Percentiles rank a stretch among this genome's conserved stretches.
These are phyloP conservation scores for Dipodascus albidus DNA, from an alignment of 805 yeast genomes.

Conservation along the genomic window DNA sequence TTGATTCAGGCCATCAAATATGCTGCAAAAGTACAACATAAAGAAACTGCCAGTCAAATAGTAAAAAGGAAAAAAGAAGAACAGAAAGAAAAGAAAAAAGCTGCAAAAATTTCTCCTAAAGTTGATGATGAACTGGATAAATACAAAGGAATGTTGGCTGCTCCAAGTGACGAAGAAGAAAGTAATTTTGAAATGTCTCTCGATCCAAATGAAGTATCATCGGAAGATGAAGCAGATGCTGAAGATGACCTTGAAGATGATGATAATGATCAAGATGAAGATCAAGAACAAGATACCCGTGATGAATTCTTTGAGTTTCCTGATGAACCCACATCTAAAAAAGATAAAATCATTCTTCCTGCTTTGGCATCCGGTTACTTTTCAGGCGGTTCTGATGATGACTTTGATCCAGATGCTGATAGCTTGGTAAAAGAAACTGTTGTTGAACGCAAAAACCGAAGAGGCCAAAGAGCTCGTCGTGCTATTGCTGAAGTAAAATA, in stretches of 20 bases:
- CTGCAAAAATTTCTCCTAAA: not conserved
- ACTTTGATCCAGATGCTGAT: constrained; percentile 18
- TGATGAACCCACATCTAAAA: constrained; percentile 9
- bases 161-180: constrained; percentile 11
- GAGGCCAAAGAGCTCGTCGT: constrained; percentile 96
- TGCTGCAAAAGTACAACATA: constrained; percentile 7
- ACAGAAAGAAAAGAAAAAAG: constrained; percentile 9
- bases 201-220: constrained; percentile 2
- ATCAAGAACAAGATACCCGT: constrained; percentile 8
- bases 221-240: not conserved
- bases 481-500: constrained; percentile 91
- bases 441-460: constrained; percentile 61
- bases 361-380: constrained; percentile 68
- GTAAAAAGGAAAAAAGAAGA: constrained; percentile 5
- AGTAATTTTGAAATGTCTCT: constrained; percentile 8
- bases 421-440: constrained; percentile 13
- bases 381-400: constrained; percentile 63
- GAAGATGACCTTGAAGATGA: constrained; percentile 23
- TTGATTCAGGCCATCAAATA: constrained; percentile 7
- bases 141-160: constrained; percentile 30
- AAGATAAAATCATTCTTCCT: constrained; percentile 34
- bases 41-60: constrained; percentile 2
- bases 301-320: constrained; percentile 12
- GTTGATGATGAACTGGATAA: constrained; percentile 18
- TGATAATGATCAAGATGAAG: constrained; percentile 26